These are phyloP conservation scores for Monosporozyma servazzii DNA, from an alignment of 805 yeast species.

Conservation along the genomic window DNA sequence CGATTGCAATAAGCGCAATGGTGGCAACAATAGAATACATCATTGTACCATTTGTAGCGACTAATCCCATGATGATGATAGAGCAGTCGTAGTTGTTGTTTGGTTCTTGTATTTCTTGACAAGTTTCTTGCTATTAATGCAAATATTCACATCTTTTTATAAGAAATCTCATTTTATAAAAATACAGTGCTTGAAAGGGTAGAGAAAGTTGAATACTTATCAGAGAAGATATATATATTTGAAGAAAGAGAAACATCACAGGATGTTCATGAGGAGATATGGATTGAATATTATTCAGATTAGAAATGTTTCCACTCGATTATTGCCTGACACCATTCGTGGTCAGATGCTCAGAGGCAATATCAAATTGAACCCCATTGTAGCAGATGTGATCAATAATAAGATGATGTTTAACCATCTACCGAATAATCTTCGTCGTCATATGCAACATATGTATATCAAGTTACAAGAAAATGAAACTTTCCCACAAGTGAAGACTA, in stretches of 20 bases:
- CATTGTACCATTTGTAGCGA: neutral
- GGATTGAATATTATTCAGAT: neutral
- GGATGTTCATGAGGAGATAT: neutral
- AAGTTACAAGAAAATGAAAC: constrained; percentile 44
- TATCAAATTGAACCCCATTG: constrained; percentile 44
- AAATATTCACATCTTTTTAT: too few species aligned
- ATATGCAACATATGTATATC: constrained; percentile 49
- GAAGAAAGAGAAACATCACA: neutral
- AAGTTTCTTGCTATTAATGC: neutral
- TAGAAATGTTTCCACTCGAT: constrained; percentile 27
- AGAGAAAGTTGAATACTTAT: neutral
- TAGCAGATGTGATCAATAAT: constrained; percentile 52
- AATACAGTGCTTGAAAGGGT: neutral
- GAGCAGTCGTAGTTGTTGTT: neutral
- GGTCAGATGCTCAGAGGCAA: constrained; percentile 47
- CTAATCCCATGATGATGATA: neutral
- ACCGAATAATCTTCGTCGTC: constrained; percentile 56
- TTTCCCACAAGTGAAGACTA: constrained; percentile 39
- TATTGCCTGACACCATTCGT: constrained; percentile 45
- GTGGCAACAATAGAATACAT: neutral
- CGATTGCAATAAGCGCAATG: neutral
- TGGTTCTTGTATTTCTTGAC: neutral
- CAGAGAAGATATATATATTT: neutral
- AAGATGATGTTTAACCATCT: constrained; percentile 50
- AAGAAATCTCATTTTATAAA: neutral